Conservation (phyloP, 2,329 filamentous ascomycete species). For the Elsinoe arachidis region DNA sequence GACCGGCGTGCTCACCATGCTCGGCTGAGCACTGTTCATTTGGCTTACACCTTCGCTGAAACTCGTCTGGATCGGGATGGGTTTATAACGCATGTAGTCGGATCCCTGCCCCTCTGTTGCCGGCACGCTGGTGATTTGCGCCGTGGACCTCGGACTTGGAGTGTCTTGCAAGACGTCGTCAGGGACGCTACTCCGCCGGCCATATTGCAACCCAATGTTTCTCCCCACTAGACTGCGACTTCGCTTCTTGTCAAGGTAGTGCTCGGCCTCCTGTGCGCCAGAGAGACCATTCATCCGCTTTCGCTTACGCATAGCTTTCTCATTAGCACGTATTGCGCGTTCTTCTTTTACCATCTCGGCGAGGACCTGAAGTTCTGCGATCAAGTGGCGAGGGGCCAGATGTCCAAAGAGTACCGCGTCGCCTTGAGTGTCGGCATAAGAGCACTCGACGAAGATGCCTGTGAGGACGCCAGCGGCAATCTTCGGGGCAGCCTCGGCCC, state of each 20-base stretch:
- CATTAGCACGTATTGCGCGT: constrained; percentile 25
- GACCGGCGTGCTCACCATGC: background rate
- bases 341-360: constrained; percentile 60
- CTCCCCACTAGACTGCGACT: constrained; percentile 24
- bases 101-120: background rate
- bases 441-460: constrained; percentile 92
- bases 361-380: constrained; percentile 66
- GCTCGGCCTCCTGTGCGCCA: constrained; percentile 20
- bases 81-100: background rate
- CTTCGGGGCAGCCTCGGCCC: constrained; percentile 82
- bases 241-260: constrained; percentile 25
- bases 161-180: constrained; percentile 16
- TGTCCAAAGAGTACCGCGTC: constrained; percentile 81
- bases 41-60: background rate
- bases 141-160: background rate
- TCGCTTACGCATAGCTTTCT: constrained; percentile 49
- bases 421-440: constrained; percentile 72
- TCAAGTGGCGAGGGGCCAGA: constrained; percentile 71
- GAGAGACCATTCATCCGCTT: constrained; percentile 45
- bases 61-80: background rate
- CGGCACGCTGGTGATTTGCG: background rate
- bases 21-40: background rate
- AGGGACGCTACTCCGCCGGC: constrained; percentile 20
- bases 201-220: constrained; percentile 14
- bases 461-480: constrained; percentile 62